These are phyloP conservation scores for Phragmites australis DNA, from an alignment of 176 grass and related monocot species.

Conservation along the genomic window DNA sequence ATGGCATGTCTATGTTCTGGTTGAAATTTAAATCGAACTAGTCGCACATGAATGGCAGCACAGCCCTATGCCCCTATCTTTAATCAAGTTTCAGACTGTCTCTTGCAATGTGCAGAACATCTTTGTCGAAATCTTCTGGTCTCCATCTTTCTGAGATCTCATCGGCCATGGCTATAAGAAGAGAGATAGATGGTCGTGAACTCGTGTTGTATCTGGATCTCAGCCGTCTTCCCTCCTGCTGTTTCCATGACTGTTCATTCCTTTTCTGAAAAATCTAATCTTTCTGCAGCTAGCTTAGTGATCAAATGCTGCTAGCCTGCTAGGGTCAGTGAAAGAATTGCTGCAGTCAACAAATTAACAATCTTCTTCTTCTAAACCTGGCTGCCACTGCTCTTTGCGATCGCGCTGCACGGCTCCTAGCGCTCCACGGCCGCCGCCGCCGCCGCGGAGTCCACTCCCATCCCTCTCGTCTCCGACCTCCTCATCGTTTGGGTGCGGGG, in stretches of 20 bases:
- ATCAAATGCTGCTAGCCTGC: not conserved
- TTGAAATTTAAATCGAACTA: not conserved
- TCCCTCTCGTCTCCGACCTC: too few relatives aligned
- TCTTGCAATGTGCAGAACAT: not conserved
- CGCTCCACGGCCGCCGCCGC: too few relatives aligned
- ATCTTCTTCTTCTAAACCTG: too few relatives aligned
- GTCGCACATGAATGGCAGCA: not conserved
- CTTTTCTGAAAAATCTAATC: not conserved
- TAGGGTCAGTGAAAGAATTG: too few relatives aligned
- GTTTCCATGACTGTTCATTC: not conserved
- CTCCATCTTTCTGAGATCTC: not conserved
- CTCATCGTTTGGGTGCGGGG: too few relatives aligned
- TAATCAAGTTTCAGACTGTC: not conserved
- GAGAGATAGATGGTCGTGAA: not conserved
- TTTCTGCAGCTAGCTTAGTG: not conserved
- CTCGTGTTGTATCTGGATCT: not conserved
- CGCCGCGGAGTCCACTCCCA: too few relatives aligned
- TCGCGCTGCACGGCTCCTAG: too few relatives aligned
- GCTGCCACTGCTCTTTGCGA: too few relatives aligned
- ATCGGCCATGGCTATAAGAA: constrained; percentile 20
- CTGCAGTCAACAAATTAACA: too few relatives aligned
- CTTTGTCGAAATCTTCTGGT: not conserved
- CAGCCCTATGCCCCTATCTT: not conserved
- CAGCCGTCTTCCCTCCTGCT: not conserved
- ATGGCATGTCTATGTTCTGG: too few relatives aligned